These are phyloP conservation scores for Exophiala oligosperma DNA, from an alignment of 2,329 filamentous ascomycete species.

Conservation along the genomic window DNA sequence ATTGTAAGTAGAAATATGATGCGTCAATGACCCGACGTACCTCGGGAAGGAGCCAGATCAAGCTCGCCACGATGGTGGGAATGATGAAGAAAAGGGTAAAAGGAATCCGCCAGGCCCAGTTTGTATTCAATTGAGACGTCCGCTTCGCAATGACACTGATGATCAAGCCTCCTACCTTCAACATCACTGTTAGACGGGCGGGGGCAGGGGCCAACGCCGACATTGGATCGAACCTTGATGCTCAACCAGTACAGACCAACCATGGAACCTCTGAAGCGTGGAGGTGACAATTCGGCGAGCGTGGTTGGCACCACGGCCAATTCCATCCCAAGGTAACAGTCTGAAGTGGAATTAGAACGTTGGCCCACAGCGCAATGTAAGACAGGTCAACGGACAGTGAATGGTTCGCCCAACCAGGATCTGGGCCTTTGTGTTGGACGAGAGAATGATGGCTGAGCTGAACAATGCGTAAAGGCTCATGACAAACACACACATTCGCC, in stretches of 20 bases:
- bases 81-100: conserved; percentile 38
- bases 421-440: conserved; percentile 32
- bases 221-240: conserved; percentile 7
- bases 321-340: conserved; percentile 42
- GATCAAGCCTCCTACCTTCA: background rate
- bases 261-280: conserved; percentile 32
- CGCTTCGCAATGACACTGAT: background rate
- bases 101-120: conserved; percentile 38
- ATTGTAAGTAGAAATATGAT: no score
- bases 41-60: conserved; percentile 36
- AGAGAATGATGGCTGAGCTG: conserved; percentile 35
- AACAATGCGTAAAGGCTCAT: conserved; percentile 41
- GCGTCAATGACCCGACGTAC: background rate
- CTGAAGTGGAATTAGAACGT: background rate
- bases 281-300: conserved; percentile 35
- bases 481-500: conserved; percentile 37
- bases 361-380: background rate
- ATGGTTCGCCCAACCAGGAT: conserved; percentile 39
- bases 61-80: conserved; percentile 31
- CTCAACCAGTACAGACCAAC: conserved; percentile 33
- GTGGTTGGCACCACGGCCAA: conserved; percentile 39
- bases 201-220: background rate
- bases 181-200: no score
- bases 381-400: conserved; percentile 31
- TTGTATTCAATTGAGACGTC: conserved; percentile 25